phyloP scores from a whole-genome alignment of 345 rosid genomes.

The Populus deltoides region DNA sequence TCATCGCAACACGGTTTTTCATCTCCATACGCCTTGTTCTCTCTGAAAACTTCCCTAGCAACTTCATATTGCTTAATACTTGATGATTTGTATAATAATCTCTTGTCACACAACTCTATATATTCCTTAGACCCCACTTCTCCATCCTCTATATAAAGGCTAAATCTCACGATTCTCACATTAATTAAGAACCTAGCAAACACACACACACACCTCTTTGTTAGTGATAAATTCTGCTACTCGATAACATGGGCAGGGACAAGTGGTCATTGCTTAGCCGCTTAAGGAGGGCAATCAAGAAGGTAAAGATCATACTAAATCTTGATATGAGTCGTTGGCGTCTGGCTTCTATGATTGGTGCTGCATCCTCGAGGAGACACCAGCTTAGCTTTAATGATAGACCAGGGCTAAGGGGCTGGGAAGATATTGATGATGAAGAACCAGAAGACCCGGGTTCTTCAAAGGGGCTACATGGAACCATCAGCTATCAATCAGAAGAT shows the following conservation, averaged over 20 bases:
- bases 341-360: conserved; percentile 43
- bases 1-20: neutral
- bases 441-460: conserved; percentile 18
- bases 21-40: neutral
- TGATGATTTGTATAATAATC: neutral
- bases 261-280: conserved; percentile 46
- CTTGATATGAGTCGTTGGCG: conserved; percentile 50
- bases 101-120: neutral
- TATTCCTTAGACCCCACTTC: neutral
- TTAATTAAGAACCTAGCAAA: too few relatives aligned
- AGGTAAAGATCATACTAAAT: conserved; percentile 53
- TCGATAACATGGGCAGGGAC: conserved; percentile 8
- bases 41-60: neutral
- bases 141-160: neutral
- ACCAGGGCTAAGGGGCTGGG: conserved; percentile 51
- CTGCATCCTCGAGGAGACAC: conserved; percentile 25
- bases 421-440: conserved; percentile 14
- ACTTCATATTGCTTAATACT: conserved; percentile 1
- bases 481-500: conserved; percentile 53
- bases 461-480: conserved; percentile 39
- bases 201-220: too few relatives aligned
- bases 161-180: too few relatives aligned
- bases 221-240: too few relatives aligned
- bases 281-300: conserved; percentile 63
- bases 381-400: conserved; percentile 58